A percentile compares a stretch with the other conserved stretches of the same genome.
Evolutionary conservation across 305 asterid genomes (phyloP).

Genomic region (Fraxinus baroniana): DNA sequence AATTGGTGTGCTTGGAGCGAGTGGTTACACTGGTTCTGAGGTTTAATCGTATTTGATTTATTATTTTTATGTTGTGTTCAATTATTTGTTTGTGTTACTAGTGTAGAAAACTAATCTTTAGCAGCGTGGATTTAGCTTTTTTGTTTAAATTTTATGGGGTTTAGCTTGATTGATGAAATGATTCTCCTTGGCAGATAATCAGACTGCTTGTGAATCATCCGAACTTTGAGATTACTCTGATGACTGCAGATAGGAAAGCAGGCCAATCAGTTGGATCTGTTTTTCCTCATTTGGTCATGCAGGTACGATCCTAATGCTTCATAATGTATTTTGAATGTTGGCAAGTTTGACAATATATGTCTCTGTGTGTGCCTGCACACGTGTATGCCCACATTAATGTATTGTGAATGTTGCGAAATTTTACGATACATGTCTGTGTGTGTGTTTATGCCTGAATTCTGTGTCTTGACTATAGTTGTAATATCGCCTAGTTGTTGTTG

Average conservation of each 20-base stretch:
- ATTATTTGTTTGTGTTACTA: neutral
- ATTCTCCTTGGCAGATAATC: conserved; percentile 53
- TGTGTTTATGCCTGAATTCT: neutral
- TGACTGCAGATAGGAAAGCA: conserved; percentile 95
- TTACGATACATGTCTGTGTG: neutral
- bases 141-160: neutral
- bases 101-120: neutral
- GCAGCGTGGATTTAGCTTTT: conserved; percentile 6
- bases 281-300: conserved; percentile 79
- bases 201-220: conserved; percentile 84
- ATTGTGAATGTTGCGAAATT: neutral
- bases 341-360: neutral
- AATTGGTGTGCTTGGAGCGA: conserved; percentile 86
- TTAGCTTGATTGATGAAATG: conserved; percentile 2
- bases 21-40: conserved; percentile 92
- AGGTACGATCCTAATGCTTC: conserved; percentile 36
- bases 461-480: neutral
- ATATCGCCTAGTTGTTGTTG: neutral
- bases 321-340: neutral
- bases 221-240: conserved; percentile 59
- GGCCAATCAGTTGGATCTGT: conserved; percentile 88
- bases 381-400: neutral
- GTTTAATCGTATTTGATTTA: conserved; percentile 26
- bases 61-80: neutral
- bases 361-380: neutral